These are phyloP conservation scores for Suillus subaureus DNA, from an alignment of 768 basidiomycete genomes.

Conservation along the genomic window DNA sequence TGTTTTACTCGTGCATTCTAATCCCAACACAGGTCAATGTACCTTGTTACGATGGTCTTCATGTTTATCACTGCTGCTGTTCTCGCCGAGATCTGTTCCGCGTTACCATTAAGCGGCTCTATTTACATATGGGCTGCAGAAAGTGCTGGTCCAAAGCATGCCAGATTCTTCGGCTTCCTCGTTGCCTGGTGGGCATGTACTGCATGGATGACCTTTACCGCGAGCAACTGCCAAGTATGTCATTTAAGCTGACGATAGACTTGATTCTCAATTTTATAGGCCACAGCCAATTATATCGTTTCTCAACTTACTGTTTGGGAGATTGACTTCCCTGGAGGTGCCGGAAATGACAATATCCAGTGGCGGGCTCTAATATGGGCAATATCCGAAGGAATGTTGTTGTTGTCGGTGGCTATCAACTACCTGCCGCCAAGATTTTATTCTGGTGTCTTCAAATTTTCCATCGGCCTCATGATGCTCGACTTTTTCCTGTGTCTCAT, in stretches of 20 bases:
- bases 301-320: conserved; percentile 83
- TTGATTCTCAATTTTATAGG: conserved; percentile 42
- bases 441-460: conserved; percentile 76
- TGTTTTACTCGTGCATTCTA: neutral
- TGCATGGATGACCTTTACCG: conserved; percentile 95
- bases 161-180: conserved; percentile 83
- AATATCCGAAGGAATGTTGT: conserved; percentile 70
- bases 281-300: conserved; percentile 87
- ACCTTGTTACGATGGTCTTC: conserved; percentile 78
- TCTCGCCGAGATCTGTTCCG: conserved; percentile 89
- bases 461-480: conserved; percentile 72
- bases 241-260: neutral
- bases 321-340: conserved; percentile 81
- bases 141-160: conserved; percentile 86
- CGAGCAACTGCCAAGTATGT: conserved; percentile 82
- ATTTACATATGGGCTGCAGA: conserved; percentile 97
- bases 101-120: conserved; percentile 83
- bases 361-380: conserved; percentile 88
- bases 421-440: conserved; percentile 79
- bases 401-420: conserved; percentile 79
- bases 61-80: conserved; percentile 88
- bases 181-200: conserved; percentile 95
- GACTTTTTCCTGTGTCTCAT: conserved; percentile 89
- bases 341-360: conserved; percentile 69
- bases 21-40: conserved; percentile 74